Evolutionary conservation across 2,329 filamentous ascomycete genomes (phyloP), one percentile per base, ranked within the genome.

Genomic region (Epichloe sibirici): DNA sequence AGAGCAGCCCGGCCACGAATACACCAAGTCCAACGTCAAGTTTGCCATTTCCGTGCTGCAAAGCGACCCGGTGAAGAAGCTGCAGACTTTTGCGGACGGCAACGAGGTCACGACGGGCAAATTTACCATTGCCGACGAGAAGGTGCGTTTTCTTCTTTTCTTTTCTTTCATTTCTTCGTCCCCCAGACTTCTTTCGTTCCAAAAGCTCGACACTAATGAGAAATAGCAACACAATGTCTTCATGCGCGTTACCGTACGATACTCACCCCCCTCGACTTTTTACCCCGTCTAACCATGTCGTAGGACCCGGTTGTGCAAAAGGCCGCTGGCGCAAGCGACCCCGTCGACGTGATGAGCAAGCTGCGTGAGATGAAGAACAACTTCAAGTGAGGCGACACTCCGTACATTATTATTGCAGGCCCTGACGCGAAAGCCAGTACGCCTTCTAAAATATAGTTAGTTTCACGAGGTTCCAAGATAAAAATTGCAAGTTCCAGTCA

Each of bases 91-190:
- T 66, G 86, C 88, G 1, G 81, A 87, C 51, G 75, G 78, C 55
- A 91, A 96, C 69, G 75, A 83, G 70, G 80, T 96, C 71, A 97
- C 93, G 1, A 90, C 95, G 67, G 93, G 93, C 46, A 88, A 90
- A 64, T 97, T 95, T 62, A 98, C 91, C 0, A 97, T 98, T 68
- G 90, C 86, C 0, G 90, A 98, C 64, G 93, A 98, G 71, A 97
- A 97, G 84, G 88, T 88, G 69, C 53, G 69, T 49, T 21, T 35
- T 9, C 13, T 3, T 0, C 9, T 5, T 2, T 13, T 21, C 8
- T 28, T 1, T 11, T 31, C 12, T 25, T 12, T 15, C 34, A 17
- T 51, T 28, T 17, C 17, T 21, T 3, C n/a, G 8, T 17, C 3
- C 40, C 17, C 5, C 17, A 12, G 9, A 6, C 9, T 28, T 17